Percentiles rank a stretch among this genome's conserved stretches.
phyloP scores from a whole-genome alignment of 345 rosid genomes.

The Stellera chamaejasme region DNA sequence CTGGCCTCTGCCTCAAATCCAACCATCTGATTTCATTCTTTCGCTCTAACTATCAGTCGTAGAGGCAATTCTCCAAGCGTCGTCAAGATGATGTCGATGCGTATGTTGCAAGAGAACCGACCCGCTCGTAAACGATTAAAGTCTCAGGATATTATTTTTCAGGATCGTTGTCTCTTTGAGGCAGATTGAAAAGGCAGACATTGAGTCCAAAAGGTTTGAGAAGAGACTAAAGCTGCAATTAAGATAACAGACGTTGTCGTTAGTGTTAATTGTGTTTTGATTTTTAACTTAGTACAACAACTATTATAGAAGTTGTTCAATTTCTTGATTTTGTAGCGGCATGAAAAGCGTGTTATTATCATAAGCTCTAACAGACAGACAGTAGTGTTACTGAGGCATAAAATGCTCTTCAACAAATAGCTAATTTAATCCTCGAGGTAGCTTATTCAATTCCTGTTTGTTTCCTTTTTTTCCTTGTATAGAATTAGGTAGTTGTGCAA shows the following conservation, averaged over 20 bases:
- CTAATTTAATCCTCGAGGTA: slow-evolving; percentile 44
- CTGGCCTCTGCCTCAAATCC: neutral
- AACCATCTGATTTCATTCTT: too few relatives aligned
- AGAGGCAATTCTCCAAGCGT: slow-evolving; percentile 23
- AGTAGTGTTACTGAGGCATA: slow-evolving; percentile 36
- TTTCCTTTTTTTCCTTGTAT: too few relatives aligned
- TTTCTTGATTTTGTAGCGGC: slow-evolving; percentile 29
- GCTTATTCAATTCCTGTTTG: neutral
- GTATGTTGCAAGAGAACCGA: slow-evolving; percentile 16
- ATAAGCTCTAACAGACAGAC: slow-evolving; percentile 48
- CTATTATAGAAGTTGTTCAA: neutral
- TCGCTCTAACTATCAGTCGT: neutral
- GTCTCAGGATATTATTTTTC: slow-evolving; percentile 44
- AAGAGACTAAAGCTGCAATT: slow-evolving; percentile 58
- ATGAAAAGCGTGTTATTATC: slow-evolving; percentile 67
- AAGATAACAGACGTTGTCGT: slow-evolving; percentile 59
- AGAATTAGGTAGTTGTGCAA: too few relatives aligned
- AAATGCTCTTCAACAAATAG: slow-evolving; percentile 51
- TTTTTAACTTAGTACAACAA: neutral
- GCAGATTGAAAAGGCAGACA: slow-evolving; percentile 56
- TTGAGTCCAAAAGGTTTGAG: slow-evolving; percentile 62
- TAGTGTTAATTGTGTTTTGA: slow-evolving; percentile 24
- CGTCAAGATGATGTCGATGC: slow-evolving; percentile 32
- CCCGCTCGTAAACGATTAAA: slow-evolving; percentile 33
- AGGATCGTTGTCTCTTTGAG: slow-evolving; percentile 51